phyloP scores from a whole-genome alignment of 805 yeast species.

The Vanderwaltozyma polyspora region DNA sequence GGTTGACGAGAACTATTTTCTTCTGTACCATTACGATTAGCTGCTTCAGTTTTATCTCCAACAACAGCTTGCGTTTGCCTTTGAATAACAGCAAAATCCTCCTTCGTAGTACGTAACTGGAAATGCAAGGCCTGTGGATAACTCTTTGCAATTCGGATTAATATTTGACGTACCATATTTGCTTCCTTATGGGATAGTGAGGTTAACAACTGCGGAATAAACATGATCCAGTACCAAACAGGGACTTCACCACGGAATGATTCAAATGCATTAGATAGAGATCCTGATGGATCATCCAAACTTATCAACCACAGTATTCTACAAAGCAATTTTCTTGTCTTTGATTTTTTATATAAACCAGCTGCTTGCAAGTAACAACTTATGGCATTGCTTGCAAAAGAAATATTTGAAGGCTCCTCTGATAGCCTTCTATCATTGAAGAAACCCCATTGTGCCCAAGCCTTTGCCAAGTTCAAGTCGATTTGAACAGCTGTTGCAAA shows the following conservation, averaged over 20 bases:
- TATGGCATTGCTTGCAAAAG: conserved; percentile 84
- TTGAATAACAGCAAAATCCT: conserved; percentile 81
- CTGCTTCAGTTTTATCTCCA: conserved; percentile 15
- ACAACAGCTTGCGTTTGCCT: conserved; percentile 54
- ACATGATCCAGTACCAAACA: conserved; percentile 98
- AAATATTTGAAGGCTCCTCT: conserved; percentile 70
- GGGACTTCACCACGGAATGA: conserved; percentile 93
- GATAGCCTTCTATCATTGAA: conserved; percentile 83
- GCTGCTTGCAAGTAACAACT: conserved; percentile 97
- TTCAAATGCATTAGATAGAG: conserved; percentile 78
- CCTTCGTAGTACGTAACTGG: conserved; percentile 90
- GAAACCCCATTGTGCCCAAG: conserved; percentile 99
- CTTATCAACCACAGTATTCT: conserved; percentile 89
- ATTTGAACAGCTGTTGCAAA: conserved; percentile 97
- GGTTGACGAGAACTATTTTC: conserved; percentile 48
- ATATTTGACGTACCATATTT: conserved; percentile 70
- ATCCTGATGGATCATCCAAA: conserved; percentile 74
- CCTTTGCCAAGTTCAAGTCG: conserved; percentile 87
- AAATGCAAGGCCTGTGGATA: conserved; percentile 97
- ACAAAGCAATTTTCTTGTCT: conserved; percentile 77
- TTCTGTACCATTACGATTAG: conserved; percentile 4
- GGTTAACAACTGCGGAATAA: conserved; percentile 85
- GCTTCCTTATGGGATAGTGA: conserved; percentile 90
- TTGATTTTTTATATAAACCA: conserved; percentile 85
- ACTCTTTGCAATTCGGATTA: conserved; percentile 86